Evolutionary conservation across 495 filamentous ascomycete genomes (phyloP).

Genomic region (Neurospora tetrasperma): DNA sequence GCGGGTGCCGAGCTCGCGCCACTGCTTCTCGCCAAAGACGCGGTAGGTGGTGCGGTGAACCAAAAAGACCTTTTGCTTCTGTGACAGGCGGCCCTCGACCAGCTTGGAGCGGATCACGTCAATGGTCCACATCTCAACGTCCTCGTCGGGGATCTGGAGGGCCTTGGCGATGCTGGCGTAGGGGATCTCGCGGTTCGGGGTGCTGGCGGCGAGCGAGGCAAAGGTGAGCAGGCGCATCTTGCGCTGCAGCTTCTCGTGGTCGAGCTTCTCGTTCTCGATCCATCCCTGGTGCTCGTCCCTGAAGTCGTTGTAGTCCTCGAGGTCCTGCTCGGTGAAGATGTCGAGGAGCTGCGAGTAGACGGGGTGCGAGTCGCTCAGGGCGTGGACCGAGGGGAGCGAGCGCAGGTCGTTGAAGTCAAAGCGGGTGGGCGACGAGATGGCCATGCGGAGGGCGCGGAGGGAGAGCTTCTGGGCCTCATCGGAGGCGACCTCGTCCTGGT

Average conservation of each 20-base stretch:
- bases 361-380: constrained; percentile 71
- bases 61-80: constrained; percentile 83
- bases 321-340: constrained; percentile 82
- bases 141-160: constrained; percentile 66
- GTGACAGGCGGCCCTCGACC: constrained; percentile 87
- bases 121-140: constrained; percentile 97
- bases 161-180: constrained; percentile 74
- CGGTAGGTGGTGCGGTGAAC: constrained; percentile 91
- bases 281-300: constrained; percentile 71
- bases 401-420: constrained; percentile 94
- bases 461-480: constrained; percentile 71
- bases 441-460: constrained; percentile 71
- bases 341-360: constrained; percentile 83
- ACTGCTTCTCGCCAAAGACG: constrained; percentile 96
- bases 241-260: constrained; percentile 53
- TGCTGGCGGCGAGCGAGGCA: constrained; percentile 74
- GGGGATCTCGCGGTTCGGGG: constrained; percentile 69
- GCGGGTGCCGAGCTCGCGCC: constrained; percentile 81
- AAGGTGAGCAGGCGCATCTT: constrained; percentile 96
- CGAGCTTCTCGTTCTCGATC: constrained; percentile 59
- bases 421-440: constrained; percentile 63
- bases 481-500: constrained; percentile 45
- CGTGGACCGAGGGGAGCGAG: constrained; percentile 73
- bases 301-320: constrained; percentile 94
- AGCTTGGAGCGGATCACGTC: constrained; percentile 92